Base-by-base conservation (phyloP, 345 rosid genomes). In the Passiflora organensis region DNA sequence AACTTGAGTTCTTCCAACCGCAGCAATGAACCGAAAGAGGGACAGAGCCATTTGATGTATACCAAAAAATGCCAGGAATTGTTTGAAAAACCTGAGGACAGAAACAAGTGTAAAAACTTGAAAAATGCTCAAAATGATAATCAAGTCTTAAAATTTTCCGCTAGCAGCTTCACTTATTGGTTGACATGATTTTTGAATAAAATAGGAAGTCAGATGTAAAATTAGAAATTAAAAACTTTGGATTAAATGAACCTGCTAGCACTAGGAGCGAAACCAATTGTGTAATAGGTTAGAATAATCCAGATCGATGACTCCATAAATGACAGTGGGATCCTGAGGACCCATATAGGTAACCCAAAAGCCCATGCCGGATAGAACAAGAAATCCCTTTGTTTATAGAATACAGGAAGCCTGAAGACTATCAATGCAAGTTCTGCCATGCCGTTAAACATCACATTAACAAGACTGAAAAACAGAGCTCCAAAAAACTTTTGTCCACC, bases 21-120 rank as follows among this genome's bases (percentile, higher is more conserved):
- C 94, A 63, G 85, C 97, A 69, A 83, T 74, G 73, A 87, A 90
- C 59, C 97, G 80, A 67, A 87, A 90, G 65, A 90, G 85, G n/a
- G 89, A 66, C 45, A 90, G 69, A 28, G 97, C 91, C 94, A 83
- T 87, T 76, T 90, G 95, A 54, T 90, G 94, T 55, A 87, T 67
- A 50, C 78, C 70, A 48, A 87, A 72, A 75, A 75, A 82, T 8
- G 94, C 87, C 56, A 90, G 59, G 60, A 82, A 76, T 65, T 87
- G 97, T 25, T 72, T 65, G 68, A 90, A 85, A 58, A 90, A 85
- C 84, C 97, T 90, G 48, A 32, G 58, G 51, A 36, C 41, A 24
- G 5, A 24, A 50, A 2, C 5, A 48, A 28, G n/a, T 41, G 48
- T 19, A 9, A 10, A 8, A 39, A 13, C 13, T 19, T n/a, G n/a